Evolutionary conservation across 1,284 basidiomycete genomes (phyloP), one percentile per base, ranked within the genome.

Genomic region (Puccinia hordei): DNA sequence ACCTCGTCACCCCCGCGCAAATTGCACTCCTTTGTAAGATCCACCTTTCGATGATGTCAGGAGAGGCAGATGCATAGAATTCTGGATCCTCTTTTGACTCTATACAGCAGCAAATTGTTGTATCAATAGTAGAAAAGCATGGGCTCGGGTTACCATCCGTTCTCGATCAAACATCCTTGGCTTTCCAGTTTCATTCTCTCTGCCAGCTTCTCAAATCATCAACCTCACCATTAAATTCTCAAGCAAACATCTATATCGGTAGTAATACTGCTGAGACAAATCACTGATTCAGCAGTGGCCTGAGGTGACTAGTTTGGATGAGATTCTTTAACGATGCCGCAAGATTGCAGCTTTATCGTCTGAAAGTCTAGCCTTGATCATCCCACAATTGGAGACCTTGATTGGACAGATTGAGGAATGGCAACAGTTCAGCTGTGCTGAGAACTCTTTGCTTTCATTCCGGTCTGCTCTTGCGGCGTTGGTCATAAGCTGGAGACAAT

Each of bases 271-370:
- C 33, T 35, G 69, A 80, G 33, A 71, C 78, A 24, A 65, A 19
- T 80, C 73, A 0, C 88, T 98, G 30, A 89, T 92, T 53, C 86
- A 87, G 81, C 92, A 95, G 83, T 98, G 94, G 94, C 96, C 97
- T 0, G 97, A 99, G 82, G 97, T 99, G 85, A 94, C 96, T 91
- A 94, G 98, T 6, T 88, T 98, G 44, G 92, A 92, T 77, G 92
- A 98, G 85, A 89, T 99, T 65, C 87, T 88, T 35, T 90, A 90
- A 79, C 92, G 93, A 33, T 95, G 93, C 83, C 89, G 92, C 51
- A 87, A 88, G 8, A 89, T 96, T 72, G 87, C 94, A 57, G 85
- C 87, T 0, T 87, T 96, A 24, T 88, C 90, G 76, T 87, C 92
- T 6, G 87, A 89, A 66, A 91, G 90, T 82, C 91, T 98, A 6